Evolutionary conservation across 495 filamentous ascomycete species (phyloP).

Genomic region (Aspergillus carlsbadensis): DNA sequence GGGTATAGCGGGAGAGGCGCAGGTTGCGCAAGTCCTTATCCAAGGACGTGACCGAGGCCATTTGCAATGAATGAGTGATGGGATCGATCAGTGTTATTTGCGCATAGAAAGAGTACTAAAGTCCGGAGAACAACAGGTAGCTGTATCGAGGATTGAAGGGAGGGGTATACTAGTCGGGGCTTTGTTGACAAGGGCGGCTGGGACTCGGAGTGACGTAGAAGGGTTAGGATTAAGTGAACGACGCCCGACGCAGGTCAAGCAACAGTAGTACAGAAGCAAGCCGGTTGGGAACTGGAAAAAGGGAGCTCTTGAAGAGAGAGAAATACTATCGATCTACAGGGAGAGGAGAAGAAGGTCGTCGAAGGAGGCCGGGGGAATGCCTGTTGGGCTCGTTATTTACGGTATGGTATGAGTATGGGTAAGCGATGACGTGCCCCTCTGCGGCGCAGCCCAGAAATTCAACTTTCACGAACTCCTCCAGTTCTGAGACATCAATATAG

Average conservation of each 20-base stretch:
- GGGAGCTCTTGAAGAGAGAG: background rate
- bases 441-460: conserved; percentile 7
- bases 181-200: conserved; percentile 4
- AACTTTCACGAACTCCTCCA: background rate
- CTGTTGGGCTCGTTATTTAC: conserved; percentile 11
- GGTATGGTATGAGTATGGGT: conserved; percentile 3
- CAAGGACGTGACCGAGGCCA: conserved; percentile 93
- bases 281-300: background rate
- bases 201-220: conserved; percentile 9
- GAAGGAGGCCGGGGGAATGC: background rate
- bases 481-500: background rate
- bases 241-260: background rate
- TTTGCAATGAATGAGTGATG: conserved; percentile 32
- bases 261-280: background rate
- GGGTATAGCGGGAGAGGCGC: conserved; percentile 92
- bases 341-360: background rate
- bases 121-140: background rate
- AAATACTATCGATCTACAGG: too few relatives aligned
- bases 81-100: conserved; percentile 10
- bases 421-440: conserved; percentile 13
- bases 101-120: background rate
- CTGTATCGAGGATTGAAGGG: background rate
- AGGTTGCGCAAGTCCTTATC: conserved; percentile 94
- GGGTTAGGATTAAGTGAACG: background rate
- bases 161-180: conserved; percentile 9